A percentile compares a stretch with the other conserved stretches of the same genome.
phyloP scores from a whole-genome alignment of 306 rosid genomes.

The Aeschynomene evenia region DNA sequence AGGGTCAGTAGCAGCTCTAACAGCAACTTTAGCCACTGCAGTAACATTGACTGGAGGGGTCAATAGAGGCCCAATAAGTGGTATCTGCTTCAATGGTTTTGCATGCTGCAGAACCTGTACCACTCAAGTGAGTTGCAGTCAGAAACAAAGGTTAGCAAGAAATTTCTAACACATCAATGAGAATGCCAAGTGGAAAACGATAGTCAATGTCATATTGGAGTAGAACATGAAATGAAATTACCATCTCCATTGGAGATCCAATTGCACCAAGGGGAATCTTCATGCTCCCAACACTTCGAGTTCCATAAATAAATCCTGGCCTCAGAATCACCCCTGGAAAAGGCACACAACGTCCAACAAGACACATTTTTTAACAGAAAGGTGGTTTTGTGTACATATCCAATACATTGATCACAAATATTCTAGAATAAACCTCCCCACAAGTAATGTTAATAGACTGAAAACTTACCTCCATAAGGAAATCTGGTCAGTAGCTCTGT shows the following conservation, averaged over 20 bases:
- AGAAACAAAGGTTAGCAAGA: neutral
- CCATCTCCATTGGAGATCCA: slow-evolving; percentile 91
- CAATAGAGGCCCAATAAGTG: slow-evolving; percentile 84
- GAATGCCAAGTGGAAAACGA: neutral
- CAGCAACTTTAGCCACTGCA: slow-evolving; percentile 77
- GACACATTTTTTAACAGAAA: no score
- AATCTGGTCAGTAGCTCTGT: slow-evolving; percentile 69
- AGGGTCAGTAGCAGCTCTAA: slow-evolving; percentile 92
- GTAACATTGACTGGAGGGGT: slow-evolving; percentile 85
- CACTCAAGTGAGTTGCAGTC: slow-evolving; percentile 24
- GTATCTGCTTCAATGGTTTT: slow-evolving; percentile 66
- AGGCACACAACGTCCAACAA: slow-evolving; percentile 23
- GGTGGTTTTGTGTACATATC: no score
- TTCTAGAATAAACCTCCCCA: slow-evolving; percentile 7
- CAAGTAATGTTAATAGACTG: slow-evolving; percentile 13
- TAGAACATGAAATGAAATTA: slow-evolving; percentile 41
- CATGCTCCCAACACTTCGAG: slow-evolving; percentile 79
- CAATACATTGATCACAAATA: neutral
- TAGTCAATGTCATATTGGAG: neutral
- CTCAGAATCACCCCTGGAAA: slow-evolving; percentile 89
- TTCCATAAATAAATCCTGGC: slow-evolving; percentile 94
- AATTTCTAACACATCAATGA: slow-evolving; percentile 4
- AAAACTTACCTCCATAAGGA: slow-evolving; percentile 77
- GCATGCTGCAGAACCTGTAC: slow-evolving; percentile 71
- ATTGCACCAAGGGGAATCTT: slow-evolving; percentile 80